Conservation (phyloP, 345 rosid genomes). For the Populus pruinosa region DNA sequence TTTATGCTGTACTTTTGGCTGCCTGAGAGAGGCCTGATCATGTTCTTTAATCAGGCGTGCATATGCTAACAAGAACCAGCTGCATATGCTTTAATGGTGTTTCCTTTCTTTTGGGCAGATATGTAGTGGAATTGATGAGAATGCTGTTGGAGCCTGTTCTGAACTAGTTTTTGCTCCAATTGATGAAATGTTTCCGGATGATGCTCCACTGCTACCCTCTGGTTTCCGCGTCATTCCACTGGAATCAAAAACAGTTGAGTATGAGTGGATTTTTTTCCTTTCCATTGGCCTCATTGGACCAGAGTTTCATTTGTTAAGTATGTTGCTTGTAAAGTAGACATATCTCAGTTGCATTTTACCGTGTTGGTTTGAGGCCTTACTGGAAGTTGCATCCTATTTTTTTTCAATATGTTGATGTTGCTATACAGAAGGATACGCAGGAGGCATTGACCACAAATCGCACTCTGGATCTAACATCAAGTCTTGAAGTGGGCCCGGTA, state of each 20-base stretch:
- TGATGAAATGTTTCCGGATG: constrained; percentile 97
- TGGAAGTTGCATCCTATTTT: not conserved
- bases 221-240: constrained; percentile 92
- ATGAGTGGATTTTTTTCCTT: not conserved
- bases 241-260: constrained; percentile 78
- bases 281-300: not conserved
- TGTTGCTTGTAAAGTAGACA: not conserved
- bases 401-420: constrained; percentile 7
- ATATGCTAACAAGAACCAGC: not conserved
- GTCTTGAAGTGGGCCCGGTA: constrained; percentile 82
- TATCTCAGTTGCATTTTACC: not conserved
- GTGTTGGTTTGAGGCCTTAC: not conserved
- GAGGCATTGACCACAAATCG: constrained; percentile 53
- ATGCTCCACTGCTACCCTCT: constrained; percentile 93
- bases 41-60: not conserved
- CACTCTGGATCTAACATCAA: constrained; percentile 87
- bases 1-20: not conserved
- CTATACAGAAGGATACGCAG: constrained; percentile 55
- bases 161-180: constrained; percentile 96
- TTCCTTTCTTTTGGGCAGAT: constrained; percentile 43
- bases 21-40: not conserved
- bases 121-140: constrained; percentile 91
- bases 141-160: constrained; percentile 85
- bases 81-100: not conserved
- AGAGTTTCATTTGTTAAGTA: not conserved